Evolutionary conservation across 306 rosid genomes (phyloP).

Genomic region (Cyclanthera cordifolia): DNA sequence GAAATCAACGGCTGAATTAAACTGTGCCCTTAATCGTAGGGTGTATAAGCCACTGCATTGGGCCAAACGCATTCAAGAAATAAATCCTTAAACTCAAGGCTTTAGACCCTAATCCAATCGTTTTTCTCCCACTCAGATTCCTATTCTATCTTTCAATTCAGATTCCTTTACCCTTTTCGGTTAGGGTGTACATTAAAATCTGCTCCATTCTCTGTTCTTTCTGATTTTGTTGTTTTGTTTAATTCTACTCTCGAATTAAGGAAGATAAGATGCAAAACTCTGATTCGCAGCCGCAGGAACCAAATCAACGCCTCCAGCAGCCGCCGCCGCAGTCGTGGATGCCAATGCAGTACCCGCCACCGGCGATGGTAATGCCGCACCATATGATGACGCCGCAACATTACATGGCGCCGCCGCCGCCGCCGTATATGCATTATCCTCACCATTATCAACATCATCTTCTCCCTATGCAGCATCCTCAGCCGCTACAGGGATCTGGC

Average conservation of each 20-base stretch:
- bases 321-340: conserved; percentile 44
- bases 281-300: conserved; percentile 41
- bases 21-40: conserved; percentile 31
- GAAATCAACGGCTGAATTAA: conserved; percentile 26
- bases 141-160: background rate
- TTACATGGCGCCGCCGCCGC: conserved; percentile 42
- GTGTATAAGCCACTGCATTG: conserved; percentile 34
- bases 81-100: background rate
- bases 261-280: conserved; percentile 57
- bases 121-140: conserved; percentile 22
- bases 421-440: conserved; percentile 63
- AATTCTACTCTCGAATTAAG: conserved; percentile 1
- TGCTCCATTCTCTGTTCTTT: background rate
- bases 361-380: conserved; percentile 94
- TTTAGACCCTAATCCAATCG: conserved; percentile 29
- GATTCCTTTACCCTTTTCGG: conserved; percentile 12
- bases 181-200: conserved; percentile 19
- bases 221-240: background rate
- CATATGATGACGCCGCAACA: conserved; percentile 84
- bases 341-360: conserved; percentile 76
- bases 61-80: conserved; percentile 1
- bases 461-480: conserved; percentile 38
- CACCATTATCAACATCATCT: conserved; percentile 51
- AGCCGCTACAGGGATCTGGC: conserved; percentile 43
- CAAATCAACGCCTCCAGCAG: conserved; percentile 20